Percentiles rank a stretch among this genome's conserved stretches.
phyloP scores from a whole-genome alignment of 2,329 filamentous ascomycete species.

The Fusarium heterosporum region DNA sequence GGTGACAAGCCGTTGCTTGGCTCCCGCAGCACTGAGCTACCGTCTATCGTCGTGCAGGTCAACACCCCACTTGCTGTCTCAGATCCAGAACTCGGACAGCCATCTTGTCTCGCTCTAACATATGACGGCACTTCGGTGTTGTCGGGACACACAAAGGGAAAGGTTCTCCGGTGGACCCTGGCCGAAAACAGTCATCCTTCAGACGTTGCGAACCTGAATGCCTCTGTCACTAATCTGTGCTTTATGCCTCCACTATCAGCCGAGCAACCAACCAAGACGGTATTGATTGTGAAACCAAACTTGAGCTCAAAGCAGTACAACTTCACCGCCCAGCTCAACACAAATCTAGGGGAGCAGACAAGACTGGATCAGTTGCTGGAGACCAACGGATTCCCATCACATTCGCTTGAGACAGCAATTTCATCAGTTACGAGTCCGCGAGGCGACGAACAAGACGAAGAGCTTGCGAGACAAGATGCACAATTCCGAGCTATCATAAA shows the following conservation, averaged over 20 bases:
- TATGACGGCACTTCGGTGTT: conserved; percentile 85
- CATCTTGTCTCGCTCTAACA: conserved; percentile 76
- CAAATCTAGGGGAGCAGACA: conserved; percentile 54
- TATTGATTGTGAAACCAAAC: conserved; percentile 83
- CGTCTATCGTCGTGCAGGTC: conserved; percentile 68
- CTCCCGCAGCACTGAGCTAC: conserved; percentile 62
- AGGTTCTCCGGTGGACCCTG: conserved; percentile 84
- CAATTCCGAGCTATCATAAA: conserved; percentile 60
- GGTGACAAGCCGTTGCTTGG: conserved; percentile 67
- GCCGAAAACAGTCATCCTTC: conserved; percentile 75
- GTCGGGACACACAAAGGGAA: conserved; percentile 84
- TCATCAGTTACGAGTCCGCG: conserved; percentile 55
- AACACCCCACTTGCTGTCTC: conserved; percentile 66
- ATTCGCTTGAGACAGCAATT: conserved; percentile 63
- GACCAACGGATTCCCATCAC: conserved; percentile 60
- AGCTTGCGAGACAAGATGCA: conserved; percentile 55
- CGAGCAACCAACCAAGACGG: conserved; percentile 59
- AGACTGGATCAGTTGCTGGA: conserved; percentile 60
- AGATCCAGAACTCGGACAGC: conserved; percentile 72
- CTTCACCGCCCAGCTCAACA: conserved; percentile 72
- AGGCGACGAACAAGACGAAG: conserved; percentile 28
- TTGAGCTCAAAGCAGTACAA: conserved; percentile 73
- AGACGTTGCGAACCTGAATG: conserved; percentile 78
- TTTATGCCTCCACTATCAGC: conserved; percentile 72
- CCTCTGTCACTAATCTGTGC: conserved; percentile 83